phyloP scores from a whole-genome alignment of 371 early-diverging fungal species.

The Polyrhizophydium stewartii region DNA sequence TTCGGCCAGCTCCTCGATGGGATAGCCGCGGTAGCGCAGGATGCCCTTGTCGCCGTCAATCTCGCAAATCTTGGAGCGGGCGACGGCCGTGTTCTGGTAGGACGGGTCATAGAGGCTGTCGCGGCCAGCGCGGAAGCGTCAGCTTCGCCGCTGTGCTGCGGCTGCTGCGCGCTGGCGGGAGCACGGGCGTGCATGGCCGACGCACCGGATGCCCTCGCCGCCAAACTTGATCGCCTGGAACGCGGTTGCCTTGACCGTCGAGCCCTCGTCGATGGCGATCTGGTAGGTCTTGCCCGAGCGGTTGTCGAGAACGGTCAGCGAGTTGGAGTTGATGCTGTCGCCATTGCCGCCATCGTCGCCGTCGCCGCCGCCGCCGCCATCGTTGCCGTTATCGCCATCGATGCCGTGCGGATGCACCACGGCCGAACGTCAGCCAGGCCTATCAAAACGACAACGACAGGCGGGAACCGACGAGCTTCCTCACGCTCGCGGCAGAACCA shows the following conservation, averaged over 20 bases:
- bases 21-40: slow-evolving; percentile 48
- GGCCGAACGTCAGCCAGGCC: no score
- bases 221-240: slow-evolving; percentile 10
- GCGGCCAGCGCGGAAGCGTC: no score
- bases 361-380: background rate
- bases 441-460: no score
- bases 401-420: no score
- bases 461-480: no score
- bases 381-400: background rate
- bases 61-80: slow-evolving; percentile 46
- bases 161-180: no score
- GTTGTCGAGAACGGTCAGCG: slow-evolving; percentile 22
- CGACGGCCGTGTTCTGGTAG: slow-evolving; percentile 60
- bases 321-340: no score
- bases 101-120: slow-evolving; percentile 16
- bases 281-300: slow-evolving; percentile 27
- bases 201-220: slow-evolving; percentile 4
- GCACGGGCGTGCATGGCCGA: no score
- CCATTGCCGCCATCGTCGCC: no score
- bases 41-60: slow-evolving; percentile 54
- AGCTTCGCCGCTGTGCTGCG: no score
- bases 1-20: slow-evolving; percentile 28
- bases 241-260: slow-evolving; percentile 4
- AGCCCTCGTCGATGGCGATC: slow-evolving; percentile 21
- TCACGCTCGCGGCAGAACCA: no score